Evolutionary conservation across 2,329 filamentous ascomycete species (phyloP).

Genomic region (Alternaria sp.): DNA sequence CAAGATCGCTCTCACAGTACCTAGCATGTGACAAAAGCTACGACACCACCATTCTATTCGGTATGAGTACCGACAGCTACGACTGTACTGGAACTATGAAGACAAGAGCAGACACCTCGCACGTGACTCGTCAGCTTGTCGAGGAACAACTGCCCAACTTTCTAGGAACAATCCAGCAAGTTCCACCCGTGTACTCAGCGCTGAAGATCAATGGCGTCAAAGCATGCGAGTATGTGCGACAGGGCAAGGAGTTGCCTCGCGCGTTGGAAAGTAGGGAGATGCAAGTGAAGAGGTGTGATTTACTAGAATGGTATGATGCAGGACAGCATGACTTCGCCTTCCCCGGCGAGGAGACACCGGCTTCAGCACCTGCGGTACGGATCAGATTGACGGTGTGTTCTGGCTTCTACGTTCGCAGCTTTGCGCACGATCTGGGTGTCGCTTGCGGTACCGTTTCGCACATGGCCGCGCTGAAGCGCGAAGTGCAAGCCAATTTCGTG

Average conservation of each 20-base stretch:
- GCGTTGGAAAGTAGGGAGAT: constrained; percentile 36
- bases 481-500: constrained; percentile 29
- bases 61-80: constrained; percentile 39
- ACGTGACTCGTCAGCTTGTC: constrained; percentile 28
- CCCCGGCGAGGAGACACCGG: constrained; percentile 11
- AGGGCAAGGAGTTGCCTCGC: constrained; percentile 31
- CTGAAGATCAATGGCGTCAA: constrained; percentile 40
- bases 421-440: constrained; percentile 39
- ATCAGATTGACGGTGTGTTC: constrained; percentile 35
- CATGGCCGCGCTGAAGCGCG: constrained; percentile 33
- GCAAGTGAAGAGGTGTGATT: constrained; percentile 32
- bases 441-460: constrained; percentile 30
- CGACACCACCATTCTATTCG: constrained; percentile 36
- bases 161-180: constrained; percentile 30
- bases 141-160: constrained; percentile 25
- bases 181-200: constrained; percentile 38
- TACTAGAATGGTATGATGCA: constrained; percentile 33
- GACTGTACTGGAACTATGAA: constrained; percentile 31
- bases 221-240: constrained; percentile 37
- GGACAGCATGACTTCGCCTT: constrained; percentile 25
- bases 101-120: constrained; percentile 14
- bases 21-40: constrained; percentile 39
- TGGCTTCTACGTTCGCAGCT: constrained; percentile 44
- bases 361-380: constrained; percentile 25
- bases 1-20: constrained; percentile 34